These are phyloP conservation scores for Haplographium delicatum DNA, from an alignment of 495 filamentous ascomycete genomes.

Conservation along the genomic window DNA sequence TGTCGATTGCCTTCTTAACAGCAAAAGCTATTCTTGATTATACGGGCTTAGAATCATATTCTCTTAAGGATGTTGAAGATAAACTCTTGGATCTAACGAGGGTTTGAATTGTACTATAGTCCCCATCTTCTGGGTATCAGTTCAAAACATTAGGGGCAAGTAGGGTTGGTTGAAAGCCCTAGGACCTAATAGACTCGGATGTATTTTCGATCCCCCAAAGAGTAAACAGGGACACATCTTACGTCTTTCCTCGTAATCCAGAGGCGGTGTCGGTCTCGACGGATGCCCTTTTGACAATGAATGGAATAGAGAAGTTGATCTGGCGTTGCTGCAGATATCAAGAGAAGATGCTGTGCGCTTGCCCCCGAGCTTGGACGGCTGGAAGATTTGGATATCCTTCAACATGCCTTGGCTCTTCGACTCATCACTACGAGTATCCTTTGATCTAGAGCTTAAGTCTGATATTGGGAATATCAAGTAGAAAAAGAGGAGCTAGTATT, in stretches of 20 bases:
- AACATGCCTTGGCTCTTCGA: constrained; percentile 62
- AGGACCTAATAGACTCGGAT: constrained; percentile 24
- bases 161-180: constrained; percentile 33
- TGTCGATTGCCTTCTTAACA: constrained; percentile 22
- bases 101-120: constrained; percentile 1
- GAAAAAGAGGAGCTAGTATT: constrained; percentile 19
- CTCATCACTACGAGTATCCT: constrained; percentile 8
- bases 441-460: background rate
- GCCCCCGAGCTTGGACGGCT: constrained; percentile 53
- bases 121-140: no score
- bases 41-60: constrained; percentile 58
- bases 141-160: constrained; percentile 30
- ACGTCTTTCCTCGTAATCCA: constrained; percentile 24
- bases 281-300: constrained; percentile 64
- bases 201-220: constrained; percentile 30
- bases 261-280: constrained; percentile 55
- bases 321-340: constrained; percentile 65
- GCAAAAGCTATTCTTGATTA: constrained; percentile 67
- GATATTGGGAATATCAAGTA: constrained; percentile 3
- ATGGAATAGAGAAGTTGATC: constrained; percentile 62
- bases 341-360: constrained; percentile 60
- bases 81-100: constrained; percentile 40
- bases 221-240: constrained; percentile 25
- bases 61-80: constrained; percentile 64
- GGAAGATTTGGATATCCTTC: constrained; percentile 62